Evolutionary conservation across 1,284 basidiomycete genomes (phyloP), one percentile per base, ranked within the genome.

Genomic region (Inonotus obliquus): DNA sequence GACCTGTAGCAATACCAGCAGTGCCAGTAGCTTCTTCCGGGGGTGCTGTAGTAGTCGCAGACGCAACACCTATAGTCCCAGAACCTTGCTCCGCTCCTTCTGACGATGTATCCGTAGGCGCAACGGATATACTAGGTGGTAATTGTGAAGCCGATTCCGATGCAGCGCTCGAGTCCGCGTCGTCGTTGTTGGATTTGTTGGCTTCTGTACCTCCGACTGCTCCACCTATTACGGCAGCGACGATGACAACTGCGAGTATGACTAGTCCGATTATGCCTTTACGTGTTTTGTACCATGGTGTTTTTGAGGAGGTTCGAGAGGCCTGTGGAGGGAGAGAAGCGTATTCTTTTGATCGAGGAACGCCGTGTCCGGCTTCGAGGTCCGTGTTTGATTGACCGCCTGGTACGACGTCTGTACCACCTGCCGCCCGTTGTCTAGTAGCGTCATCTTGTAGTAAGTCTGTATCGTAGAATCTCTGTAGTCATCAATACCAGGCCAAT

Each of bases 171-270:
- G 7, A 14, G n/a, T 44, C 17, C 17, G 17, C 41, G 17, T 44
- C 17, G 11, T 35, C 17, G 29, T 53, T 38, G 11, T 27, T 32
- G 17, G 53, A 59, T 41, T 63, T 63, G 58, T 63, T 69, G 38
- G 67, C 65, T 38, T 69, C 71, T 64, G 80, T 78, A 10, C 79
- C 83, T 19, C 84, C 86, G 0, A 87, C 85, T 0, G 79, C 84
- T 1, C 83, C 86, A 1, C 84, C 85, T 6, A 88, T 77, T 14
- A 81, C 75, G 1, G 79, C 85, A 1, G 75, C 84, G 53, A 87
- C 65, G 63, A 85, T 67, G 47, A 79, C 65, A 57, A 82, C 54
- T 1, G 69, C 68, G 2, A 76, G 65, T 41, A 80, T 41, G 52
- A 72, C 63, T 13, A 80, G 65, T 39, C 72, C 67, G 45, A 83